Evolutionary conservation across 1,284 basidiomycete species (phyloP).

Genomic region (Omphalotus olearius): DNA sequence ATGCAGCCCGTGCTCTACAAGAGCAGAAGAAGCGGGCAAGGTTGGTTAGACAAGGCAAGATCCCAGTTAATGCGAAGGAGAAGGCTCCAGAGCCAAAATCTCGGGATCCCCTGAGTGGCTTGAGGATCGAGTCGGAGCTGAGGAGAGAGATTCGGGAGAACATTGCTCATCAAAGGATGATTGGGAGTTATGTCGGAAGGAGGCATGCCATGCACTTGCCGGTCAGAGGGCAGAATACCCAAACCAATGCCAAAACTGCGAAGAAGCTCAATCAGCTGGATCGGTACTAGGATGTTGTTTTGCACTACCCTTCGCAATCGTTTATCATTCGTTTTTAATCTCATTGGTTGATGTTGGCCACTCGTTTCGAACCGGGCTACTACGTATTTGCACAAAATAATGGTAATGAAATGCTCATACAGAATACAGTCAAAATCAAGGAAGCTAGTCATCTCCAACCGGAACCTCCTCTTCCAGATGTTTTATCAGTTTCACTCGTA

Average conservation of each 20-base stretch:
- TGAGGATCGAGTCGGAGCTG: conserved; percentile 83
- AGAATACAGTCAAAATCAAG: neutral
- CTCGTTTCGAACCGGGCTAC: neutral
- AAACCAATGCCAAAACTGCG: conserved; percentile 82
- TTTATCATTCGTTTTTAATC: neutral
- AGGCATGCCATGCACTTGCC: conserved; percentile 87
- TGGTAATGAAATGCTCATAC: neutral
- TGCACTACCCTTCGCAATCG: too few relatives aligned
- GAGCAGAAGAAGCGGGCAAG: conserved; percentile 22
- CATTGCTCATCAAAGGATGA: conserved; percentile 85
- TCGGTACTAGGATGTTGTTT: conserved; percentile 24
- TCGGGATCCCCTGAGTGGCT: conserved; percentile 58
- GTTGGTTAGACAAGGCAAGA: neutral
- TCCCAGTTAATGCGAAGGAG: conserved; percentile 3
- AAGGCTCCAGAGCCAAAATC: conserved; percentile 16
- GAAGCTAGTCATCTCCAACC: conserved; percentile 68
- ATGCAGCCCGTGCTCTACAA: conserved; percentile 19
- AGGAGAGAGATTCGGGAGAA: conserved; percentile 78
- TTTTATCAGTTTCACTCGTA: conserved; percentile 86
- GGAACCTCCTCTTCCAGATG: conserved; percentile 94
- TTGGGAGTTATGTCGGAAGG: conserved; percentile 84
- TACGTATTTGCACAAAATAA: neutral
- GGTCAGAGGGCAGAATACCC: conserved; percentile 87
- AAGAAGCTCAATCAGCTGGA: conserved; percentile 77
- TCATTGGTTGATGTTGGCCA: too few relatives aligned